A percentile compares a stretch with the other conserved stretches of the same genome.
Conservation (phyloP, 495 filamentous ascomycete genomes). For the Hypoxylon subgilvum region DNA sequence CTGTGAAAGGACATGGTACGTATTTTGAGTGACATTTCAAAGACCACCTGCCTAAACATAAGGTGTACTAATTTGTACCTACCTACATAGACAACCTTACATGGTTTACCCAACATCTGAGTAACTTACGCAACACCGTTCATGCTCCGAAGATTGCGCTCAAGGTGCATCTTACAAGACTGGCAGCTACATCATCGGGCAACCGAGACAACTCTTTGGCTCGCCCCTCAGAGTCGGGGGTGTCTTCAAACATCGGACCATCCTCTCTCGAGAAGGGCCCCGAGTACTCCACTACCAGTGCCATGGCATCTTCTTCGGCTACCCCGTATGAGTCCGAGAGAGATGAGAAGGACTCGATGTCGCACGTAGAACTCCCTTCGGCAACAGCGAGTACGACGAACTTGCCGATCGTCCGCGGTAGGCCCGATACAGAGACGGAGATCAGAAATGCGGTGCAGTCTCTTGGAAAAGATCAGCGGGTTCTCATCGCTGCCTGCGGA, state of each 20-base stretch:
- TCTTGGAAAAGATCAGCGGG: slow-evolving; percentile 47
- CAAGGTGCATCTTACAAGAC: slow-evolving; percentile 54
- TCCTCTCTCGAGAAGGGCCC: slow-evolving; percentile 9
- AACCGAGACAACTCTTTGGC: not conserved
- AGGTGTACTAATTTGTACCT: slow-evolving; percentile 15
- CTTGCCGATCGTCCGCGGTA: slow-evolving; percentile 43
- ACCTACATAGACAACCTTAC: slow-evolving; percentile 56
- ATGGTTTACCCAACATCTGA: slow-evolving; percentile 60
- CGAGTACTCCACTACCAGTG: slow-evolving; percentile 21
- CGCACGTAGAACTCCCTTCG: slow-evolving; percentile 7
- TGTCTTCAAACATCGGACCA: slow-evolving; percentile 7
- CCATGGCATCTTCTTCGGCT: slow-evolving; percentile 24
- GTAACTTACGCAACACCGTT: slow-evolving; percentile 47
- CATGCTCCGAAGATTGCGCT: slow-evolving; percentile 54
- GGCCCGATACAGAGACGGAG: slow-evolving; percentile 50
- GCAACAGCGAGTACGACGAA: slow-evolving; percentile 10
- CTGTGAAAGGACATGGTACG: slow-evolving; percentile 57
- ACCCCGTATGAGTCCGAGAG: slow-evolving; percentile 32
- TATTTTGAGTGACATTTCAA: not conserved
- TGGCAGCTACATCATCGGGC: slow-evolving; percentile 1
- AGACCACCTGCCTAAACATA: too few relatives aligned
- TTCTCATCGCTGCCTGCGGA: slow-evolving; percentile 60
- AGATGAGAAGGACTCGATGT: slow-evolving; percentile 5
- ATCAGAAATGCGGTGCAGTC: slow-evolving; percentile 51
- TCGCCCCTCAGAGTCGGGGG: slow-evolving; percentile 9